phyloP scores from a whole-genome alignment of 148 eudicot species.

The Nepenthes mirabilis region DNA sequence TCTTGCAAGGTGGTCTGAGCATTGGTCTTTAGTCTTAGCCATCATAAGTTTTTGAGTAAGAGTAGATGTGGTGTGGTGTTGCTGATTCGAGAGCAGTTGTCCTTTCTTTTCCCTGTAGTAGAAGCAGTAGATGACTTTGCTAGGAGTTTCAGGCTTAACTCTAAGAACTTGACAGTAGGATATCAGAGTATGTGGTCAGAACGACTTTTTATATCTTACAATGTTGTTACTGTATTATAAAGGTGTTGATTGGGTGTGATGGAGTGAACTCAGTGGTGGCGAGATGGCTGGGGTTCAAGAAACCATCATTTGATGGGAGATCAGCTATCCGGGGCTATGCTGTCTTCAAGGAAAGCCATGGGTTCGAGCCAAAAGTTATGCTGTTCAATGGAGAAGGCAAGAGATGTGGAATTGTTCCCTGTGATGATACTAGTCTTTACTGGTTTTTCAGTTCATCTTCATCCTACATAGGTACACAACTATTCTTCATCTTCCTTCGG shows the following conservation, averaged over 20 bases:
- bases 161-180: no score
- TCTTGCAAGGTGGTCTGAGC: no score
- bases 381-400: conserved; percentile 23
- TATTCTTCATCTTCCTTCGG: not conserved
- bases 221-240: no score
- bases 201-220: no score
- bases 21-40: no score
- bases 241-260: conserved; percentile 11
- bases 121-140: no score
- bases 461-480: conserved; percentile 9
- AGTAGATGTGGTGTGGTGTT: no score
- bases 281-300: conserved; percentile 28
- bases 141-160: no score
- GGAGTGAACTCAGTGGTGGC: conserved; percentile 42
- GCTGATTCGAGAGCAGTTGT: no score
- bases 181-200: no score
- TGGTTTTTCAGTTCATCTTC: conserved; percentile 34
- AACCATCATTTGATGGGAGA: conserved; percentile 16
- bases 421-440: conserved; percentile 6
- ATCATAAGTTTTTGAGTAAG: no score
- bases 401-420: conserved; percentile 27
- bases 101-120: no score
- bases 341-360: conserved; percentile 26
- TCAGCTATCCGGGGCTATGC: conserved; percentile 37
- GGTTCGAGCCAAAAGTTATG: conserved; percentile 16